These are phyloP conservation scores for Cenchrus fungigraminus DNA, from an alignment of 176 grass and related monocot genomes.

Conservation along the genomic window DNA sequence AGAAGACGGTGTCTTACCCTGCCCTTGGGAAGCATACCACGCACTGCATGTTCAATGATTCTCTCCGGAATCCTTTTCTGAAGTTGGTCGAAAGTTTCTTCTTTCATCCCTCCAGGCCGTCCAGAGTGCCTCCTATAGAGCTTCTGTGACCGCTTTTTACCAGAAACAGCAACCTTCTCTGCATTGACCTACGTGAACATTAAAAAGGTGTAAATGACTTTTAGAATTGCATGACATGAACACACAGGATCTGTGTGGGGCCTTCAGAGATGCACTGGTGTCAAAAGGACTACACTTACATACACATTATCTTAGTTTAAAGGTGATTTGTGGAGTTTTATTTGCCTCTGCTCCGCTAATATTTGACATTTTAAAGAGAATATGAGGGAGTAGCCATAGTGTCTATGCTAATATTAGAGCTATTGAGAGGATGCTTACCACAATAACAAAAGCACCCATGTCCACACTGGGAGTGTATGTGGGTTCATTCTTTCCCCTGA, in stretches of 20 bases:
- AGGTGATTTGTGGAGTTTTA: slow-evolving; percentile 14
- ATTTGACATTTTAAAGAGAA: neutral
- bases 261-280: slow-evolving; percentile 24
- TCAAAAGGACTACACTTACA: neutral
- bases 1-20: slow-evolving; percentile 62
- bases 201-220: neutral
- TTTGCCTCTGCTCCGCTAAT: neutral
- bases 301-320: neutral
- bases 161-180: slow-evolving; percentile 96
- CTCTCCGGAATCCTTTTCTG: slow-evolving; percentile 96
- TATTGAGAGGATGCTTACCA: slow-evolving; percentile 62
- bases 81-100: slow-evolving; percentile 97
- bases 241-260: neutral
- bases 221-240: slow-evolving; percentile 16
- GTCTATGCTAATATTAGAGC: neutral
- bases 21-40: slow-evolving; percentile 99
- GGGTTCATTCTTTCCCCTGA: slow-evolving; percentile 94
- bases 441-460: slow-evolving; percentile 98
- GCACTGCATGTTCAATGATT: slow-evolving; percentile 95
- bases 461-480: slow-evolving; percentile 98
- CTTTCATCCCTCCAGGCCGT: slow-evolving; percentile 92
- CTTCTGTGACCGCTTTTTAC: slow-evolving; percentile 89
- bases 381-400: neutral
- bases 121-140: slow-evolving; percentile 97
- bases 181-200: slow-evolving; percentile 78